Conservation (phyloP, 176 grass and related monocot genomes). For the Stipa capillata region DNA sequence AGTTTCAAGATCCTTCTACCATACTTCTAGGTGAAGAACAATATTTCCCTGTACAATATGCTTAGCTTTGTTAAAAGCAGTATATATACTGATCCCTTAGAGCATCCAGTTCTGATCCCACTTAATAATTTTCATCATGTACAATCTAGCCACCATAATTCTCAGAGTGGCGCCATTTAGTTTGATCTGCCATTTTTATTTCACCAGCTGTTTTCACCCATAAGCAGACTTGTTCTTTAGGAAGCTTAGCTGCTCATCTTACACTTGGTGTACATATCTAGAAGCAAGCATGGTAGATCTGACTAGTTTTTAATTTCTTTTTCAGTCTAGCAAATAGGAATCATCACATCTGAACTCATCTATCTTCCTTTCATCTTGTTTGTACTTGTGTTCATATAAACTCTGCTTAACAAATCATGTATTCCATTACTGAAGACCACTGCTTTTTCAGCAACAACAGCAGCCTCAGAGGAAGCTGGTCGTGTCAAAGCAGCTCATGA, state of each 20-base stretch:
- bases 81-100: neutral
- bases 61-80: slow-evolving; percentile 8
- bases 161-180: neutral
- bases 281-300: slow-evolving; percentile 25
- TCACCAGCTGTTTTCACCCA: neutral
- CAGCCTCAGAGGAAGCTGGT: slow-evolving; percentile 27
- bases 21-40: slow-evolving; percentile 1
- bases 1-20: neutral
- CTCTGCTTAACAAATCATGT: neutral
- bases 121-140: neutral
- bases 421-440: neutral
- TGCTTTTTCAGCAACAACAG: neutral
- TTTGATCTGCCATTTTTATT: neutral
- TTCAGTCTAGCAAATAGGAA: neutral
- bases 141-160: neutral
- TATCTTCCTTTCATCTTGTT: neutral
- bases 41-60: neutral
- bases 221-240: neutral
- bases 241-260: neutral
- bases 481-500: slow-evolving; percentile 38
- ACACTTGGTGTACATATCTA: neutral
- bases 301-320: neutral
- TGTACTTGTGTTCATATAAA: neutral
- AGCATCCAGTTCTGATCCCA: slow-evolving; percentile 22
- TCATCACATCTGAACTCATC: neutral